These are phyloP conservation scores for Wickerhamiella kazuoi DNA, from an alignment of 805 yeast species.

Conservation along the genomic window DNA sequence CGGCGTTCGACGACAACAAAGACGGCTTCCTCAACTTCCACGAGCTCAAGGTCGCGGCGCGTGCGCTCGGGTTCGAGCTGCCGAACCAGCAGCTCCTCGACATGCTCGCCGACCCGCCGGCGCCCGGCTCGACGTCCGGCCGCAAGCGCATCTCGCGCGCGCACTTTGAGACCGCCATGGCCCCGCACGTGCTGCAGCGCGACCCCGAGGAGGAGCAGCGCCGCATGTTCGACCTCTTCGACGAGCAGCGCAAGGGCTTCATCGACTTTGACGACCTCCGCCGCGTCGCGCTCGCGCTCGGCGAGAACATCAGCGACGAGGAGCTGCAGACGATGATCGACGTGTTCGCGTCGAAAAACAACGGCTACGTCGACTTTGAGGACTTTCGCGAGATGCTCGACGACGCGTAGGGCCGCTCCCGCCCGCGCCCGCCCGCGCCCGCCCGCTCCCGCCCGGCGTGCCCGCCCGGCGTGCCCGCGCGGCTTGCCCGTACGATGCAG, in stretches of 20 bases:
- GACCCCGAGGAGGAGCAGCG: constrained; percentile 87
- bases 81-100: constrained; percentile 63
- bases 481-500: too few species aligned
- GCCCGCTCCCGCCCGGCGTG: too few species aligned
- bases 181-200: constrained; percentile 63
- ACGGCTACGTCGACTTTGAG: constrained; percentile 50
- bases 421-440: too few species aligned
- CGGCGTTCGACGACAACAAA: constrained; percentile 76
- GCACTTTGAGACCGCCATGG: constrained; percentile 51
- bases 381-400: constrained; percentile 18
- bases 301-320: constrained; percentile 81
- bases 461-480: too few species aligned
- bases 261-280: constrained; percentile 59
- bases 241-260: constrained; percentile 77
- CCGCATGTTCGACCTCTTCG: constrained; percentile 90
- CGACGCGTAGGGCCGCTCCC: background rate
- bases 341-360: constrained; percentile 90
- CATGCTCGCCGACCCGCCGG: constrained; percentile 64
- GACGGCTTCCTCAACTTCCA: constrained; percentile 87
- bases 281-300: constrained; percentile 80
- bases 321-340: constrained; percentile 94
- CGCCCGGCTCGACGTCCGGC: constrained; percentile 29
- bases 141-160: constrained; percentile 32
- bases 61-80: constrained; percentile 85
- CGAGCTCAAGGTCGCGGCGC: constrained; percentile 80